These are phyloP conservation scores for Pestalotiopsis sp. DNA, from an alignment of 2,329 filamentous ascomycete genomes.

Conservation along the genomic window DNA sequence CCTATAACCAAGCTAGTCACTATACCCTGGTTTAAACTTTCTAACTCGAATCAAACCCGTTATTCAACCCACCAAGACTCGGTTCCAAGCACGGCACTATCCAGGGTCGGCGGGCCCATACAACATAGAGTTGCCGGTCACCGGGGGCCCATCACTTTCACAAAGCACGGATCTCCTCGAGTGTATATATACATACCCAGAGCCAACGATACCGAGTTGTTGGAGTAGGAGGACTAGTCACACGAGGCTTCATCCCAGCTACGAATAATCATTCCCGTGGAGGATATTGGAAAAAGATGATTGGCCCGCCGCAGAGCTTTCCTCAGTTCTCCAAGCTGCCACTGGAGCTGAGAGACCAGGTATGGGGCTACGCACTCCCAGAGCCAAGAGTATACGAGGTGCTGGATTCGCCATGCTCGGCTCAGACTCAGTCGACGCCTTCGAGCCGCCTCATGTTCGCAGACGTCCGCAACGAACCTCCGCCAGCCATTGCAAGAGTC, in stretches of 20 bases:
- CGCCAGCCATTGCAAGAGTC: constrained; percentile 42
- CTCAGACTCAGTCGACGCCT: constrained; percentile 36
- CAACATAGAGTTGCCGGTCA: background rate
- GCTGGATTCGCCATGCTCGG: constrained; percentile 43
- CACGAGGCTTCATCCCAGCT: background rate
- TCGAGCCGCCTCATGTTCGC: constrained; percentile 46
- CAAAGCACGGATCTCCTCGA: background rate
- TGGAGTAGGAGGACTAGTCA: background rate
- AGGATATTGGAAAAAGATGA: background rate
- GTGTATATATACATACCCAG: constrained; percentile 7
- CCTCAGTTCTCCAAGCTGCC: constrained; percentile 37
- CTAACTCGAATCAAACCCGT: constrained; percentile 11
- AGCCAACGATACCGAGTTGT: background rate
- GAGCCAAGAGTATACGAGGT: constrained; percentile 47
- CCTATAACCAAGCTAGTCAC: background rate
- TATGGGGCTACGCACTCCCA: constrained; percentile 46
- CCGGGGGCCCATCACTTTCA: constrained; percentile 1
- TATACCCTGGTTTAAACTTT: background rate
- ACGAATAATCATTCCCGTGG: background rate
- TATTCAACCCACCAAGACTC: background rate
- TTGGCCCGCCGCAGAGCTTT: constrained; percentile 16
- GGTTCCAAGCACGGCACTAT: background rate
- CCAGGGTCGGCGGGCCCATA: background rate
- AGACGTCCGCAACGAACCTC: constrained; percentile 44
- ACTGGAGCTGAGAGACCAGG: constrained; percentile 44